Evolutionary conservation across 192 early-diverging fungal genomes (phyloP), one percentile per base, ranked within the genome.

Genomic region (Mortierella antarctica): DNA sequence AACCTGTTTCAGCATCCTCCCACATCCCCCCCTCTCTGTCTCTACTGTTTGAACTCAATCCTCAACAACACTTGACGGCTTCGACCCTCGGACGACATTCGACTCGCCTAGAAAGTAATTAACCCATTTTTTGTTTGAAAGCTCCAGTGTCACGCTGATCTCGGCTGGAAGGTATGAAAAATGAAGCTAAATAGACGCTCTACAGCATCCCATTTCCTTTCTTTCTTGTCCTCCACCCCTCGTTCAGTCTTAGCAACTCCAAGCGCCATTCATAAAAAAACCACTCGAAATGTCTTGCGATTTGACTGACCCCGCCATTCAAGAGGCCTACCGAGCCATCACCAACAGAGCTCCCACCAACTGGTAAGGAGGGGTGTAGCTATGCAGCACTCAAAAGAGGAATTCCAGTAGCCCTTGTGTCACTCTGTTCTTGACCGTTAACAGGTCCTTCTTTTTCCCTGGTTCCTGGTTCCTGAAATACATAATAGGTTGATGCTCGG

Each of bases 401-500:
- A 40, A 55, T 17, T 1, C 8, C 54, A 55, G 54, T 14, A 1
- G 21, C 54, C 54, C 15, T 18, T 31, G 31, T 31, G 31, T 31
- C 31, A 31, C 31, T 31, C 31, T 31, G 31, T 3, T 31, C 31
- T n/a, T 42, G 23, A 13, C 12, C 42, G 9, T 5, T 40, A 58
- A 41, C 42, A n/a, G 23, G 49, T 52, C 15, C 18, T 23, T n/a
- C 11, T 11, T 53, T 15, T 21, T 51, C 40, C 20, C 20, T n/a
- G 10, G 57, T 59, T 62, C 23, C 9, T 46, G 21, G 8, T 61
- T 17, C 15, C n/a, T 41, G 20, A 56, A 18, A 31, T 12, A 5
- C 20, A 59, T 42, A 52, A 44, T 40, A 91, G 90, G 90, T 73
- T 91, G 10, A 82, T 91, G 40, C 82, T 91, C n/a, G 90, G 90